These are phyloP conservation scores for Oenanthe sinensis DNA, from an alignment of 129 eudicot genomes.

Conservation along the genomic window DNA sequence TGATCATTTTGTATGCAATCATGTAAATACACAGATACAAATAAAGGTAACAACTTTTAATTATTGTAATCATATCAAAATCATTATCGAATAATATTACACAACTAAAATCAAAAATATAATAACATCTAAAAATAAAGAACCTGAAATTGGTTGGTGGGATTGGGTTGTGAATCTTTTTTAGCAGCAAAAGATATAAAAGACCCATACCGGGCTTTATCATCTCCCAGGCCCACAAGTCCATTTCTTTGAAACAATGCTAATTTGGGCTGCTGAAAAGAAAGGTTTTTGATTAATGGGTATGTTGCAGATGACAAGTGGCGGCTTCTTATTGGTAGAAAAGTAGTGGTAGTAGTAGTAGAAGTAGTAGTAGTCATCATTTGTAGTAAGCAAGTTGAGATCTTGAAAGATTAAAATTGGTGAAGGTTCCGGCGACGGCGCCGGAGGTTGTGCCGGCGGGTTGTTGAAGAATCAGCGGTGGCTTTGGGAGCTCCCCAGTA, in stretches of 20 bases:
- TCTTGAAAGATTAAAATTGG: background rate
- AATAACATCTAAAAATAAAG: background rate
- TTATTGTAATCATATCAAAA: background rate
- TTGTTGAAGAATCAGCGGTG: background rate
- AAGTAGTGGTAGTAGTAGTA: slow-evolving; percentile 24
- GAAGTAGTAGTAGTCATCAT: slow-evolving; percentile 18
- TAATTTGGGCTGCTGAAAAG: slow-evolving; percentile 12
- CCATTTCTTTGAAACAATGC: slow-evolving; percentile 35
- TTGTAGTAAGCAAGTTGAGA: background rate
- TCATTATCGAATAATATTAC: background rate
- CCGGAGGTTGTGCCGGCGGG: slow-evolving; percentile 5
- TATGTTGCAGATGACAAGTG: slow-evolving; percentile 19
- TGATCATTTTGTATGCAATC: background rate
- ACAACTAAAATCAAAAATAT: background rate
- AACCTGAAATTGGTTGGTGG: slow-evolving; percentile 46
- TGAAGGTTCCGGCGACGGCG: background rate
- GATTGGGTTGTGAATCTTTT: slow-evolving; percentile 22
- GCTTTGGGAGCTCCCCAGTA: background rate
- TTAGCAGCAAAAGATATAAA: slow-evolving; percentile 30
- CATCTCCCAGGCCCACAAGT: slow-evolving; percentile 58
- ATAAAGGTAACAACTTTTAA: background rate
- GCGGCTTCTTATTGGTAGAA: slow-evolving; percentile 27
- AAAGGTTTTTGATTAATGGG: slow-evolving; percentile 26
- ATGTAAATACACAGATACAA: background rate
- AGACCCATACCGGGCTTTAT: slow-evolving; percentile 44